Conservation (phyloP, 2,329 filamentous ascomycete genomes). For the Cercospora sp. region DNA sequence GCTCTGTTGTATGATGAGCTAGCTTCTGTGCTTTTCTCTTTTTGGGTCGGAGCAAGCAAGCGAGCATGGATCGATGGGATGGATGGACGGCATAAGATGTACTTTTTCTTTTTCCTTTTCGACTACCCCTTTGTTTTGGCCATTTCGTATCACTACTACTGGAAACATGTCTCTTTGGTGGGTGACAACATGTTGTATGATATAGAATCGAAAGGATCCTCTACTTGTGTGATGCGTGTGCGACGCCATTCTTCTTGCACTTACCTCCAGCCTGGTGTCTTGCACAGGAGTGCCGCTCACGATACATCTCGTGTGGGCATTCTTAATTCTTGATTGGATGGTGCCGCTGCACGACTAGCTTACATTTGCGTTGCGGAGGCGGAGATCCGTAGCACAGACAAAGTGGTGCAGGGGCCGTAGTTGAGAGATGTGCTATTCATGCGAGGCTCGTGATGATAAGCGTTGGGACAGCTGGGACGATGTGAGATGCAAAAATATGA, state of each 20-base stretch:
- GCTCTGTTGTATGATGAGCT: conserved; percentile 1
- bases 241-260: neutral
- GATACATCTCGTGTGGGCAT: neutral
- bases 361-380: neutral
- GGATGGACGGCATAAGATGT: neutral
- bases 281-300: neutral
- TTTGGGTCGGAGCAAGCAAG: neutral
- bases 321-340: neutral
- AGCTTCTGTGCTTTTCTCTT: neutral
- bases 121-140: neutral
- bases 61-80: neutral
- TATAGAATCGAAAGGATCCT: neutral
- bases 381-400: neutral
- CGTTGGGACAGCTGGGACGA: neutral
- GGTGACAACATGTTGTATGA: neutral
- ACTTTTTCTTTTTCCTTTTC: neutral
- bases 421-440: neutral
- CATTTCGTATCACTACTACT: neutral
- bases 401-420: neutral
- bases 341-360: neutral
- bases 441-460: neutral
- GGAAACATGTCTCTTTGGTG: neutral
- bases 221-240: neutral
- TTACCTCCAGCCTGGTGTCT: neutral
- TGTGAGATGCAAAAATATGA: neutral